Conservation (phyloP, 2,329 filamentous ascomycete species). For the Gaeumannomyces tritici region DNA sequence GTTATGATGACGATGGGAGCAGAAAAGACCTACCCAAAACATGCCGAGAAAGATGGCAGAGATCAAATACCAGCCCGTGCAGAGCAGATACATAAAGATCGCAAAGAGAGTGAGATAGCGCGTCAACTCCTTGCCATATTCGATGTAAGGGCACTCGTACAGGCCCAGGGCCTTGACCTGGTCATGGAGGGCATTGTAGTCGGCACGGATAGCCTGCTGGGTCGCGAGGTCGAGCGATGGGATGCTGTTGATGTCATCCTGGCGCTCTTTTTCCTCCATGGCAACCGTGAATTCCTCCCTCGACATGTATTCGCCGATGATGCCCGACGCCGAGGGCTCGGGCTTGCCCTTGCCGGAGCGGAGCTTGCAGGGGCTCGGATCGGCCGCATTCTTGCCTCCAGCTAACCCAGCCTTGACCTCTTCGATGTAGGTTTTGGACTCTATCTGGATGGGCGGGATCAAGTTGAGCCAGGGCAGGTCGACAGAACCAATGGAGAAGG, state of each 20-base stretch:
- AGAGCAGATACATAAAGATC: slow-evolving; percentile 34
- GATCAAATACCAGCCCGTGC: slow-evolving; percentile 43
- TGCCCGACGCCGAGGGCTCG: background rate
- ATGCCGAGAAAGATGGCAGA: slow-evolving; percentile 50
- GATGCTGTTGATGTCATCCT: slow-evolving; percentile 26
- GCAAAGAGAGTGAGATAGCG: slow-evolving; percentile 44
- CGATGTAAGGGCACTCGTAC: slow-evolving; percentile 47
- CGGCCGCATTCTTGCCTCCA: background rate
- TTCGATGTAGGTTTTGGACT: slow-evolving; percentile 9
- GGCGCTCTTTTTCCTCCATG: slow-evolving; percentile 19
- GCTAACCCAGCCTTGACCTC: background rate
- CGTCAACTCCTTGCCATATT: slow-evolving; percentile 48
- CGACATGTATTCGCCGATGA: background rate
- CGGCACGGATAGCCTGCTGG: slow-evolving; percentile 42
- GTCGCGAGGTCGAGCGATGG: slow-evolving; percentile 44
- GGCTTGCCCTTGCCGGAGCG: background rate
- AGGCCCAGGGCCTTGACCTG: slow-evolving; percentile 42
- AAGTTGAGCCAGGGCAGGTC: slow-evolving; percentile 46
- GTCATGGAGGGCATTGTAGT: slow-evolving; percentile 48
- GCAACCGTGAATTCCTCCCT: background rate
- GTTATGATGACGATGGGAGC: slow-evolving; percentile 2
- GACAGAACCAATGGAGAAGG: slow-evolving; percentile 48
- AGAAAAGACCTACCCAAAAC: slow-evolving; percentile 40
- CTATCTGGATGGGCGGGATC: slow-evolving; percentile 41
- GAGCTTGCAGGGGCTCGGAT: background rate